Percentiles rank a stretch among this genome's conserved stretches.
Evolutionary conservation across 306 rosid species (phyloP).

Genomic region (Vigna radiata): DNA sequence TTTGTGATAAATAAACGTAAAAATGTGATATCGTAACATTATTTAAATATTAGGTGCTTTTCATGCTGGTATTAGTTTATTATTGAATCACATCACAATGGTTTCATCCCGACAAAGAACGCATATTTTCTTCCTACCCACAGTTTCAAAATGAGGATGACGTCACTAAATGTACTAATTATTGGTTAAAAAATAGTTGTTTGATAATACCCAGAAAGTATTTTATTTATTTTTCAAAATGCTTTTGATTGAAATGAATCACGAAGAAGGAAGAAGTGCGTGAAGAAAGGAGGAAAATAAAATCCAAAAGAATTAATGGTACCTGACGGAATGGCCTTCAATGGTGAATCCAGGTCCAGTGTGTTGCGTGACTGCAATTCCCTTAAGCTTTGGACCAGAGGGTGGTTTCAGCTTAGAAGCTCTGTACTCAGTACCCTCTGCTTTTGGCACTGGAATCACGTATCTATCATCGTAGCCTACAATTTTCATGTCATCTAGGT

Average conservation of each 20-base stretch:
- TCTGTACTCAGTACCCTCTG: slow-evolving; percentile 47
- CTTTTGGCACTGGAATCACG: slow-evolving; percentile 40
- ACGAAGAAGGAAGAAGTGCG: too few relatives aligned
- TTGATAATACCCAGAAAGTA: too few relatives aligned
- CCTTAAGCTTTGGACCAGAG: slow-evolving; percentile 47
- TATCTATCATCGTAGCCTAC: slow-evolving; percentile 35
- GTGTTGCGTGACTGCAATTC: slow-evolving; percentile 7
- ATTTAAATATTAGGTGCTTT: neutral
- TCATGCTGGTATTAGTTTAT: neutral
- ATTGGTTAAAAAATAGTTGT: too few relatives aligned
- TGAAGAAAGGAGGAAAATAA: neutral
- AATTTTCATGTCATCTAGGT: slow-evolving; percentile 43
- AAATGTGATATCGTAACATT: too few relatives aligned
- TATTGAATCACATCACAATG: neutral
- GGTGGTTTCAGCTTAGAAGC: slow-evolving; percentile 46
- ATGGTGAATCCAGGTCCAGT: slow-evolving; percentile 49
- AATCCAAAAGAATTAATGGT: neutral
- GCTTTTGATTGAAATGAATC: too few relatives aligned
- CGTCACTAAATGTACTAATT: too few relatives aligned
- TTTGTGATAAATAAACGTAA: too few relatives aligned
- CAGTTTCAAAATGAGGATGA: too few relatives aligned
- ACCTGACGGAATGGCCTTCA: slow-evolving; percentile 49
- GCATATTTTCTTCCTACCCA: neutral
- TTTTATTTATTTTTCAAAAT: too few relatives aligned
- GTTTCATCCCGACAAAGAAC: neutral